Evolutionary conservation across 768 basidiomycete genomes (phyloP).

Genomic region (Infundibulicybe gibba): DNA sequence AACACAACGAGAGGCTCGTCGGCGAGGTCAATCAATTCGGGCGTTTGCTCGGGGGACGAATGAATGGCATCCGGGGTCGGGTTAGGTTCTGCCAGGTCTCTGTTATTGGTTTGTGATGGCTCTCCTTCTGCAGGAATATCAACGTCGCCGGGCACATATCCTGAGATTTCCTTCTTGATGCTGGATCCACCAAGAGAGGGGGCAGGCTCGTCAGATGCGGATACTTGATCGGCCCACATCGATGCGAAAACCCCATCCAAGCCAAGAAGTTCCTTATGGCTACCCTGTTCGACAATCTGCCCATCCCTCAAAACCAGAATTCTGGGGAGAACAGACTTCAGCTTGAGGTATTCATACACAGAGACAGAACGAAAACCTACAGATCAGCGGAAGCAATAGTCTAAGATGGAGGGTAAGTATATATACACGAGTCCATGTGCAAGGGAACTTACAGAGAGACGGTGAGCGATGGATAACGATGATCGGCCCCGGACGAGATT

Average conservation of each 20-base stretch:
- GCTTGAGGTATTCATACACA: neutral
- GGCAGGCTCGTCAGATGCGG: slow-evolving; percentile 53
- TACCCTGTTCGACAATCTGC: slow-evolving; percentile 79
- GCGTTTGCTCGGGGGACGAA: neutral
- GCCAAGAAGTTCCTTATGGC: slow-evolving; percentile 73
- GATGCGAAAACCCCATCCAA: slow-evolving; percentile 70
- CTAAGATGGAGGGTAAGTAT: slow-evolving; percentile 14
- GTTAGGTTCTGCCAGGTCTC: too few species aligned
- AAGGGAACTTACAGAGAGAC: slow-evolving; percentile 58
- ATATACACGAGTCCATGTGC: slow-evolving; percentile 10
- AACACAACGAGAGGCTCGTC: slow-evolving; percentile 9
- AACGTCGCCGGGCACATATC: slow-evolving; percentile 11
- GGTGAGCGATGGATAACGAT: slow-evolving; percentile 77
- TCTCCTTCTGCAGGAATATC: slow-evolving; percentile 44
- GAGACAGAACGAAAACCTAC: slow-evolving; percentile 24
- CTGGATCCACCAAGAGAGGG: slow-evolving; percentile 28
- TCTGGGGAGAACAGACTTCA: slow-evolving; percentile 30
- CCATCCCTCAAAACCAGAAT: slow-evolving; percentile 93
- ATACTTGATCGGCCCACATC: slow-evolving; percentile 88
- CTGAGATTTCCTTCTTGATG: slow-evolving; percentile 1
- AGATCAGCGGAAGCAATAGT: slow-evolving; percentile 60
- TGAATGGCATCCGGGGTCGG: neutral
- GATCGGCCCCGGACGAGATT: slow-evolving; percentile 72
- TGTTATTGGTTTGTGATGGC: slow-evolving; percentile 3
- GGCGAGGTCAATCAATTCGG: neutral